These are phyloP conservation scores for Erodium texanum DNA, from an alignment of 441 rosid genomes.

Conservation along the genomic window DNA sequence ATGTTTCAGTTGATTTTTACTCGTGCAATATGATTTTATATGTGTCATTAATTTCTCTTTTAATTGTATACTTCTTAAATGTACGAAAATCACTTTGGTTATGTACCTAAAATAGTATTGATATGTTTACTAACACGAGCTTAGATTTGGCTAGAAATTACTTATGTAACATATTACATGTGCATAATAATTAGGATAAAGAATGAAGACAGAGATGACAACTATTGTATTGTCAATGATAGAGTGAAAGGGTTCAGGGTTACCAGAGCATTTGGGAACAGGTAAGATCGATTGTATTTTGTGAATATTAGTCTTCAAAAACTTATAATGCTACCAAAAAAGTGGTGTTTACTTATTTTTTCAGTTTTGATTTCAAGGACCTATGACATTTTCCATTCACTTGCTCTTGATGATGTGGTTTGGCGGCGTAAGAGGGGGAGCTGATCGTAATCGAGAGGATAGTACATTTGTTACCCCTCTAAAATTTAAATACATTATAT, in stretches of 20 bases:
- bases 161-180: conserved; percentile 41
- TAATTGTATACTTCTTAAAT: too few species aligned
- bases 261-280: conserved; percentile 93
- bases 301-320: conserved; percentile 4
- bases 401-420: too few species aligned
- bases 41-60: neutral
- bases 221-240: conserved; percentile 79
- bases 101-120: neutral
- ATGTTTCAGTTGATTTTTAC: neutral
- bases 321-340: neutral
- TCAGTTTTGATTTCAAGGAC: too few species aligned
- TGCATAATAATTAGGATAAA: conserved; percentile 78
- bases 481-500: too few species aligned
- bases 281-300: conserved; percentile 31
- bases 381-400: too few species aligned
- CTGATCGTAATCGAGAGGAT: too few species aligned
- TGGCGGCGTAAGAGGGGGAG: too few species aligned
- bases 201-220: conserved; percentile 93
- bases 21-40: neutral
- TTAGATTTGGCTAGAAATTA: conserved; percentile 6
- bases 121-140: neutral
- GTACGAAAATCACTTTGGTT: neutral
- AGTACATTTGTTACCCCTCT: too few species aligned
- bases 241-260: conserved; percentile 96
- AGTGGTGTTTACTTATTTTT: neutral